A percentile compares a stretch with the other conserved stretches of the same genome.
These are phyloP conservation scores for Tricholoma terreum DNA, from an alignment of 768 basidiomycete species.

Conservation along the genomic window DNA sequence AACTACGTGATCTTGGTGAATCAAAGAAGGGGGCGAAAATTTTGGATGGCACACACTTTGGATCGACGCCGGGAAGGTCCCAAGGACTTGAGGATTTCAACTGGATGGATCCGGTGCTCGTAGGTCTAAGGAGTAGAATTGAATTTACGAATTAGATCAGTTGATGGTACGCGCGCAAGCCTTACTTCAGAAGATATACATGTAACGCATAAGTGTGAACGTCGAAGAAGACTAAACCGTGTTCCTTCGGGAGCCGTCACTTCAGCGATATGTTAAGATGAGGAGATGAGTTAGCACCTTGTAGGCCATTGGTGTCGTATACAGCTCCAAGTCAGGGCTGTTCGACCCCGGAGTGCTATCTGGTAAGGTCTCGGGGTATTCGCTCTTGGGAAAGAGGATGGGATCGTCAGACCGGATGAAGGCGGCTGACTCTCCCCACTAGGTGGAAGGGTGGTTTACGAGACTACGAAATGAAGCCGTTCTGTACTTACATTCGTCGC, in stretches of 20 bases:
- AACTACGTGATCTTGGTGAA: slow-evolving; percentile 22
- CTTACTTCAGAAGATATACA: slow-evolving; percentile 34
- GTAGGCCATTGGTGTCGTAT: slow-evolving; percentile 38
- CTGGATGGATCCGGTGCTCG: slow-evolving; percentile 35
- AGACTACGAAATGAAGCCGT: background rate
- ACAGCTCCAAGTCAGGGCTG: slow-evolving; percentile 43
- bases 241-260: slow-evolving; percentile 24
- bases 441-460: no score
- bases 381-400: slow-evolving; percentile 38
- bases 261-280: background rate
- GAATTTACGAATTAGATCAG: background rate
- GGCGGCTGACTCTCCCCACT: slow-evolving; percentile 49
- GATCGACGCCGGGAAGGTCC: slow-evolving; percentile 35
- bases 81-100: slow-evolving; percentile 37
- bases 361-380: slow-evolving; percentile 28
- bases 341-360: slow-evolving; percentile 38
- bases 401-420: slow-evolving; percentile 52
- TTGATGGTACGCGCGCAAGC: background rate
- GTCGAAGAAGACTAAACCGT: slow-evolving; percentile 33
- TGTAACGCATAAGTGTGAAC: slow-evolving; percentile 39
- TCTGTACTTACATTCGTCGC: slow-evolving; percentile 45
- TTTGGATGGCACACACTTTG: slow-evolving; percentile 27
- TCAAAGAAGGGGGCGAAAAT: background rate
- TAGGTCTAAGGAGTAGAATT: slow-evolving; percentile 24
- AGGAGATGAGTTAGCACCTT: slow-evolving; percentile 24